Evolutionary conservation across 371 early-diverging fungal genomes (phyloP).

Genomic region (Syncephalis fuscata): DNA sequence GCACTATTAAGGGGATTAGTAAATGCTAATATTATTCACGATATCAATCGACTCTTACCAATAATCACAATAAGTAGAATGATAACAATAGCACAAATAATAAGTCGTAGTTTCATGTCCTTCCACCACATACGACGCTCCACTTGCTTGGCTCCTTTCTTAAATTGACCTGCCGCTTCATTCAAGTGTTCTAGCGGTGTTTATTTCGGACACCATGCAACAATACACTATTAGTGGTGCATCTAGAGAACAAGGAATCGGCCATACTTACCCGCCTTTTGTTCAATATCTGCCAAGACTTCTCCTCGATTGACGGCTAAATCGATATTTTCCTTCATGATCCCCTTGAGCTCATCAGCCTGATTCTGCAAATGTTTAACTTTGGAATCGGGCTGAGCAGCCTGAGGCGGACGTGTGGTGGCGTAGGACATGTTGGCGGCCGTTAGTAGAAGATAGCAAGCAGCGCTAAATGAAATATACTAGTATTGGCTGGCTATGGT

Average conservation of each 20-base stretch:
- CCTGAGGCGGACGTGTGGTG: too few relatives aligned
- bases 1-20: neutral
- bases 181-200: slow-evolving; percentile 53
- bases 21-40: neutral
- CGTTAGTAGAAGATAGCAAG: too few relatives aligned
- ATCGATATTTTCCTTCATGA: slow-evolving; percentile 93
- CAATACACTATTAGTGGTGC: neutral
- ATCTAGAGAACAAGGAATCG: neutral
- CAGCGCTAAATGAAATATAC: too few relatives aligned
- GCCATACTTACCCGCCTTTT: slow-evolving; percentile 45
- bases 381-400: slow-evolving; percentile 13
- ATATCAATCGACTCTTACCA: slow-evolving; percentile 21
- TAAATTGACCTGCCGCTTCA: slow-evolving; percentile 63
- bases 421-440: too few relatives aligned
- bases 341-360: slow-evolving; percentile 85
- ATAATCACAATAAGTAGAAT: slow-evolving; percentile 67
- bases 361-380: slow-evolving; percentile 52
- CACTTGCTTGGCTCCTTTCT: slow-evolving; percentile 63
- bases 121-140: slow-evolving; percentile 87
- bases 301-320: slow-evolving; percentile 84
- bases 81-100: slow-evolving; percentile 53
- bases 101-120: slow-evolving; percentile 85
- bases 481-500: too few relatives aligned
- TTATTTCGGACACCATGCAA: neutral
- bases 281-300: slow-evolving; percentile 60